Base-by-base conservation (phyloP, 352 stramenopile species). In the Peronosclerospora sorghi region DNA sequence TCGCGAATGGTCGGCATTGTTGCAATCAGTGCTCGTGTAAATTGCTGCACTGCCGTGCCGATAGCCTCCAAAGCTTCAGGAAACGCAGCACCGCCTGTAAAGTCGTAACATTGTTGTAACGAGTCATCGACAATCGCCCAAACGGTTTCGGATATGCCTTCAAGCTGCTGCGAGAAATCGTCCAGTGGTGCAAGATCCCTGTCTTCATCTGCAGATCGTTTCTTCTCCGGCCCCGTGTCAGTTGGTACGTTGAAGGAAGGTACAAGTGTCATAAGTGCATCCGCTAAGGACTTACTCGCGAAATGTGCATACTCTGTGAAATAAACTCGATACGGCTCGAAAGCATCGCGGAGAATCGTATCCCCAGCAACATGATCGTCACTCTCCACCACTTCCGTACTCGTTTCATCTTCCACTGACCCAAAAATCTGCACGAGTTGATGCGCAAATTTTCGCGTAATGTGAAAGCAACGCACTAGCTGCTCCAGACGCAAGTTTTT, bases 51-150 rank as follows among this genome's bases (percentile, higher is more conserved):
- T 10, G 71, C 63, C 8, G 45, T 28, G 2, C 54, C 47, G 28
- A 76, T 58, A 0, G 66, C 70, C 26, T 61, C 44, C 5, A 83
- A 47, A 0, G 66, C 73, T 23, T 83, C 74, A 0, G 74, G 74
- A 27, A 84, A 86, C 10, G 64, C 64, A 23, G 62, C 64, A 13
- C 74, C 68, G 13, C 59, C 68, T 6, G 56, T 78, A 46, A 81
- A 79, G 38, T 69, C 59, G 48, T 77, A 81, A 35, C 71, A 80
- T 23, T 70, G 54, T 6, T 66, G 53, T 28, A 87, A 15, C 32
- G 56, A 80, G 17, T 74, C 59, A 21, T 87, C 72, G 18, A 84
- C 53, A 34, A 65, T 18, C 6, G 32, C 21, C 60, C 67, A 82
- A 8, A 63, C 41, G 14, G 49, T 44, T 26, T 56, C 50, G 2